Conservation (phyloP, 2,329 filamentous ascomycete genomes). For the Bipolaris victoriae region DNA sequence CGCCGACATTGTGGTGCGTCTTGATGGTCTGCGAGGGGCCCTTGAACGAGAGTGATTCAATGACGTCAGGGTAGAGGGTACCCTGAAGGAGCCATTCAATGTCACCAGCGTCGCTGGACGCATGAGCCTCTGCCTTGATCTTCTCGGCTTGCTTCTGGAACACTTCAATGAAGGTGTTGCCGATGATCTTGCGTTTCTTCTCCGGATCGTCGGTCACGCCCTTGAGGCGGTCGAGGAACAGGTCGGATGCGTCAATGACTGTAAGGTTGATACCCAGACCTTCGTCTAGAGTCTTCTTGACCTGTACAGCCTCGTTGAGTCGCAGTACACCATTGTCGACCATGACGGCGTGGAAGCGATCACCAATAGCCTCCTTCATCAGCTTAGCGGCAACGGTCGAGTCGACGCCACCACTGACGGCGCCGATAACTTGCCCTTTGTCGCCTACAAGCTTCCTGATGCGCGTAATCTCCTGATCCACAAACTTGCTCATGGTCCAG, state of each 20-base stretch:
- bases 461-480: conserved; percentile 77
- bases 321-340: conserved; percentile 88
- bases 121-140: conserved; percentile 73
- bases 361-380: conserved; percentile 84
- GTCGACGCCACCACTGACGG: conserved; percentile 85
- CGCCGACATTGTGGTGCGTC: conserved; percentile 76
- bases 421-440: conserved; percentile 80
- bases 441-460: conserved; percentile 84
- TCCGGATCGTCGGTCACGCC: conserved; percentile 80
- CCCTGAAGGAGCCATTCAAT: conserved; percentile 90
- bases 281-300: conserved; percentile 77
- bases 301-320: conserved; percentile 80
- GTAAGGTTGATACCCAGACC: conserved; percentile 90
- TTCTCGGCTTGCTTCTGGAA: conserved; percentile 80
- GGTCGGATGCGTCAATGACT: conserved; percentile 77
- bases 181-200: conserved; percentile 90
- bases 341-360: conserved; percentile 83
- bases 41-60: conserved; percentile 75
- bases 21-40: conserved; percentile 75
- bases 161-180: conserved; percentile 77
- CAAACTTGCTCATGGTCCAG: conserved; percentile 88
- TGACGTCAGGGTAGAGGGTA: conserved; percentile 78
- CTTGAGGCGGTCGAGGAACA: conserved; percentile 77
- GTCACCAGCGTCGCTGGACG: conserved; percentile 71
- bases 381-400: conserved; percentile 85